Percentiles rank a stretch among this genome's conserved stretches.
Evolutionary conservation across 768 basidiomycete species (phyloP).

Genomic region (Rhizopogon salebrosus): DNA sequence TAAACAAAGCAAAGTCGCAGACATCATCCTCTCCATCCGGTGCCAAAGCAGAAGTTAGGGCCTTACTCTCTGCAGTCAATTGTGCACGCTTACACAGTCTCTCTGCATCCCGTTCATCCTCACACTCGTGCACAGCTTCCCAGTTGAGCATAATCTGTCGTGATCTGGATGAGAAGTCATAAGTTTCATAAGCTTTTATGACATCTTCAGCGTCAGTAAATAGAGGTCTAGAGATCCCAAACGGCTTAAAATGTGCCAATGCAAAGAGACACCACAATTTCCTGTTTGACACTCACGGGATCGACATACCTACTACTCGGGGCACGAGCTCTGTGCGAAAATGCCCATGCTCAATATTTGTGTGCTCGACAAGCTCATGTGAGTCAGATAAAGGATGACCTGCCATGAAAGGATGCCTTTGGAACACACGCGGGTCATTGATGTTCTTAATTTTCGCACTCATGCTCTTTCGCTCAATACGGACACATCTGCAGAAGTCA

Average conservation of each 20-base stretch:
- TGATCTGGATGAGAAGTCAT: not conserved
- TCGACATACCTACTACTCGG: constrained; percentile 8
- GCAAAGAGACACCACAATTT: not conserved
- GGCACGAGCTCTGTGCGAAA: constrained; percentile 4
- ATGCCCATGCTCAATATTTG: not conserved
- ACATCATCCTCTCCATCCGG: too few relatives aligned
- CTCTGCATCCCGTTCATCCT: constrained; percentile 31
- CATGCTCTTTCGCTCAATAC: constrained; percentile 5
- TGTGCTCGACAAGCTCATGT: constrained; percentile 10
- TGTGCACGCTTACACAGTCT: constrained; percentile 9
- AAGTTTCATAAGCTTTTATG: constrained; percentile 5
- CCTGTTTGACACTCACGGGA: constrained; percentile 4
- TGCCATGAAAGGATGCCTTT: not conserved
- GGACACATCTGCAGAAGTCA: constrained; percentile 19
- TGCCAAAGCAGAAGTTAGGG: too few relatives aligned
- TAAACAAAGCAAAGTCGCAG: too few relatives aligned
- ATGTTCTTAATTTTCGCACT: not conserved
- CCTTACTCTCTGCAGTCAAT: not conserved
- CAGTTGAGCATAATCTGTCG: constrained; percentile 23
- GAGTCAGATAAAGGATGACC: constrained; percentile 4
- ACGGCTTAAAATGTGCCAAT: not conserved
- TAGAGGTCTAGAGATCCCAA: not conserved
- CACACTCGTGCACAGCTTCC: constrained; percentile 30
- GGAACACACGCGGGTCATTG: not conserved
- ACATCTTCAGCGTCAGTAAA: constrained; percentile 6